Evolutionary conservation across 2,329 filamentous ascomycete genomes (phyloP).

Genomic region (Grosmannia huntii): DNA sequence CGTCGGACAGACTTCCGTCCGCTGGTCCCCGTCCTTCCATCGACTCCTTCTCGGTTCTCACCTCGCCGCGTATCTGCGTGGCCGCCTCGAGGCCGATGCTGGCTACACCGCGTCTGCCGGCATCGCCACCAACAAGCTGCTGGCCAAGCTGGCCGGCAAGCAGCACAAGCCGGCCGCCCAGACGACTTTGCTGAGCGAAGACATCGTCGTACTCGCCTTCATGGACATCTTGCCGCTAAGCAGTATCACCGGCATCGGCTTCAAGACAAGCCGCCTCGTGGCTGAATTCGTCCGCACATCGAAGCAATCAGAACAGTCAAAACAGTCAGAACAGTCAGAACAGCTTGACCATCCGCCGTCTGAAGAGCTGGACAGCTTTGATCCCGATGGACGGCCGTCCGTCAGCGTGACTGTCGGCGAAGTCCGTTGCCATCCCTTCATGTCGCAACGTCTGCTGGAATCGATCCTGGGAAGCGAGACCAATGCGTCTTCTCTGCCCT

Average conservation of each 20-base stretch:
- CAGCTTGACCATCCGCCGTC: too few relatives aligned
- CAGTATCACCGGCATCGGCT: constrained; percentile 75
- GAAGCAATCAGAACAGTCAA: constrained; percentile 12
- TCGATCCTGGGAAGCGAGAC: constrained; percentile 51
- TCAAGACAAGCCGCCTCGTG: constrained; percentile 48
- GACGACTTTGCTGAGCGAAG: constrained; percentile 57
- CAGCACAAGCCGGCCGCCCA: constrained; percentile 79
- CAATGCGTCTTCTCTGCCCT: constrained; percentile 30
- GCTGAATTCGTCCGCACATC: constrained; percentile 40
- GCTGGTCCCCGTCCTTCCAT: too few relatives aligned
- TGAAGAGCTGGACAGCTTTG: too few relatives aligned
- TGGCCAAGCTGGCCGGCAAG: constrained; percentile 75
- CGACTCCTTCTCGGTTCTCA: constrained; percentile 70
- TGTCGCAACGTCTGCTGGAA: constrained; percentile 54
- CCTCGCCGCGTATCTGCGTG: constrained; percentile 61
- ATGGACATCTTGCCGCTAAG: constrained; percentile 65
- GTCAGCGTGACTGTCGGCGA: constrained; percentile 46
- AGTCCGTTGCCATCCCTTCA: constrained; percentile 47
- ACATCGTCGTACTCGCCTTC: constrained; percentile 47
- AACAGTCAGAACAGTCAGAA: constrained; percentile 19
- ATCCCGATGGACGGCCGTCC: constrained; percentile 19
- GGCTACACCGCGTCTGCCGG: constrained; percentile 84
- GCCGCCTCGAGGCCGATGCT: constrained; percentile 52
- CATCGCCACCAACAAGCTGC: constrained; percentile 73
- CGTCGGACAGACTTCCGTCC: background rate